Conservation (phyloP, 768 basidiomycete species). For the Suillus ampliporus region DNA sequence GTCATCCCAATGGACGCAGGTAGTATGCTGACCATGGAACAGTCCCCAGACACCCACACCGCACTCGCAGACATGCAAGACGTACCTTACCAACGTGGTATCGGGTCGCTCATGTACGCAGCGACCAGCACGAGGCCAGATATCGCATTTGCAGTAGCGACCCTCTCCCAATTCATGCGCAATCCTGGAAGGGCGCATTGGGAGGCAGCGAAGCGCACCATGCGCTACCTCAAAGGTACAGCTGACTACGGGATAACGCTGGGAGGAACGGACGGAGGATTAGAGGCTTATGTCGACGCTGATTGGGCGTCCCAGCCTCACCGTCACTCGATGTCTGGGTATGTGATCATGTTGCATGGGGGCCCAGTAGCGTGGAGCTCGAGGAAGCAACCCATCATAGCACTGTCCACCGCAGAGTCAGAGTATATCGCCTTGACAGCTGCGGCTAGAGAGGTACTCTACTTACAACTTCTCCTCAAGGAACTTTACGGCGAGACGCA, state of each 20-base stretch:
- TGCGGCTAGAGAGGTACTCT: constrained; percentile 41
- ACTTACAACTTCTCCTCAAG: constrained; percentile 33
- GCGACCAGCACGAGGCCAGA: constrained; percentile 35
- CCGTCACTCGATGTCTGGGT: constrained; percentile 32
- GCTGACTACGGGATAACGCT: too few species aligned
- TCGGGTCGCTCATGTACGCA: constrained; percentile 21
- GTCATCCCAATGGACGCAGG: too few species aligned
- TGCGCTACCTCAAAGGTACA: too few species aligned
- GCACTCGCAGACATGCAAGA: too few species aligned
- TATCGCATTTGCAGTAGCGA: constrained; percentile 35
- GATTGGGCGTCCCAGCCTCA: constrained; percentile 32
- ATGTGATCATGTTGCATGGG: constrained; percentile 25
- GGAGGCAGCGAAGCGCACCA: too few species aligned
- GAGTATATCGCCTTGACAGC: constrained; percentile 36
- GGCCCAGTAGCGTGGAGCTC: constrained; percentile 16
- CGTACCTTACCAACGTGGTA: constrained; percentile 26
- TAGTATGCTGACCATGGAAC: too few species aligned
- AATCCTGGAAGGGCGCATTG: constrained; percentile 5
- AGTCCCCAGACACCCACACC: too few species aligned
- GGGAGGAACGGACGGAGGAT: not conserved
- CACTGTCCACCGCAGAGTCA: constrained; percentile 32
- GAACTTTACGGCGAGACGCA: constrained; percentile 10
- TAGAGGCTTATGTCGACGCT: constrained; percentile 28
- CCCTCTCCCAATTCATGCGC: not conserved
- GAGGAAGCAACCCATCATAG: constrained; percentile 30